A percentile compares a stretch with the other conserved stretches of the same genome.
phyloP scores from a whole-genome alignment of 106 monocot species.

The Dendrobium chrysotoxum region DNA sequence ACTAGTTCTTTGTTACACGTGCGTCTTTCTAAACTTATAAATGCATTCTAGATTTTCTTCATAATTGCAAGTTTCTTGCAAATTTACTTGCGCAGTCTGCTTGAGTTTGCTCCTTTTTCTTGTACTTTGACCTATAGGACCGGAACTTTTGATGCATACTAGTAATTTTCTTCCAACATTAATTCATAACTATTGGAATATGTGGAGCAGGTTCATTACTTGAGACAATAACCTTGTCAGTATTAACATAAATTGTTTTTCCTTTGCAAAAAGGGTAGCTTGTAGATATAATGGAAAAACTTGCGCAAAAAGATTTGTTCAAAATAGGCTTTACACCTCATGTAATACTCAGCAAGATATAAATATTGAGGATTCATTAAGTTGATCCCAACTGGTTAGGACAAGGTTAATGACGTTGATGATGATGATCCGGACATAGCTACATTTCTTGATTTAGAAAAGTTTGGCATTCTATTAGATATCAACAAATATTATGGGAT shows the following conservation, averaged over 20 bases:
- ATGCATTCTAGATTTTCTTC: neutral
- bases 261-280: neutral
- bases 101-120: neutral
- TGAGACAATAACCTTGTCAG: neutral
- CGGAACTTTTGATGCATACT: neutral
- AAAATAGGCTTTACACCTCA: neutral
- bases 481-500: no score
- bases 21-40: constrained; percentile 20
- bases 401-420: neutral
- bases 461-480: neutral
- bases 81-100: neutral
- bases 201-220: neutral
- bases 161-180: neutral
- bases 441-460: neutral
- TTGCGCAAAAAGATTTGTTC: neutral
- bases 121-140: neutral
- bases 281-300: neutral
- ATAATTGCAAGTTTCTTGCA: neutral
- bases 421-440: neutral
- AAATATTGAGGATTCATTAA: neutral
- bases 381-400: neutral
- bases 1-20: constrained; percentile 82
- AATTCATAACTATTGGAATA: neutral
- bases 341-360: neutral
- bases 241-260: neutral